These are phyloP conservation scores for Solanum hybrid DNA, from an alignment of 305 asterid genomes.

Conservation along the genomic window DNA sequence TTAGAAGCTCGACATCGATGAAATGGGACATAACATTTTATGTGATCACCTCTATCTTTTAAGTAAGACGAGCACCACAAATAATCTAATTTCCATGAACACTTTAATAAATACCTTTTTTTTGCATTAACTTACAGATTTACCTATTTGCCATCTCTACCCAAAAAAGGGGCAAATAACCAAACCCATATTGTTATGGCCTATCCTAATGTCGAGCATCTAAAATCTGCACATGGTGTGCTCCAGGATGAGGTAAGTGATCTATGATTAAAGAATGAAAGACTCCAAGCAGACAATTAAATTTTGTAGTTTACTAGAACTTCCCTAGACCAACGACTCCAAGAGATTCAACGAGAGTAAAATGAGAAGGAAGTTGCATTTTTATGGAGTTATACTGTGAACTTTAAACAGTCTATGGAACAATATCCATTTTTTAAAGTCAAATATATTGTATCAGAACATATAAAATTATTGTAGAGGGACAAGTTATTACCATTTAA, in stretches of 20 bases:
- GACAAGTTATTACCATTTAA: background rate
- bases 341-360: background rate
- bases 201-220: background rate
- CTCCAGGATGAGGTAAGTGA: background rate
- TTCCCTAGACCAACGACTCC: background rate
- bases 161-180: background rate
- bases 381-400: background rate
- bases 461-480: background rate
- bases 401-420: background rate
- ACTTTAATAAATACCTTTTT: background rate
- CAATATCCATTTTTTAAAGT: background rate
- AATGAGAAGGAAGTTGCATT: background rate
- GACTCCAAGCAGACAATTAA: background rate
- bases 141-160: background rate
- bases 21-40: background rate
- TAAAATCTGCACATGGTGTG: background rate
- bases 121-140: background rate
- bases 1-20: background rate
- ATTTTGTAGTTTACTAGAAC: background rate
- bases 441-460: background rate
- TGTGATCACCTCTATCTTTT: background rate
- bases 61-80: background rate
- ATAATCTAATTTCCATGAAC: background rate
- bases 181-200: background rate
- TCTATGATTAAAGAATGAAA: background rate